A percentile compares a stretch with the other conserved stretches of the same genome.
phyloP scores from a whole-genome alignment of 345 rosid genomes.

The Boechera stricta region DNA sequence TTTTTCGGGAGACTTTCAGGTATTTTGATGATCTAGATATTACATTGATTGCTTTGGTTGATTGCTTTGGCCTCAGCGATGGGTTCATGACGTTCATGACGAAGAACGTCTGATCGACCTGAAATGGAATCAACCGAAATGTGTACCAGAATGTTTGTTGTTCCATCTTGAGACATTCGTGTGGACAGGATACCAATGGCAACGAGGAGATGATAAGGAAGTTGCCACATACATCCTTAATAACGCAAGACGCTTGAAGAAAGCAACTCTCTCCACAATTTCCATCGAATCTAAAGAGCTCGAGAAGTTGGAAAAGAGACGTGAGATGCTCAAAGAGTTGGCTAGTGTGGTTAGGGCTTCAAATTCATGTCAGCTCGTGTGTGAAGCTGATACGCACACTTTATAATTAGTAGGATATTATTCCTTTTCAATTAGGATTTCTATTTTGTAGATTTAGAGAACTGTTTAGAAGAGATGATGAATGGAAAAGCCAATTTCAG shows the following conservation, averaged over 20 bases:
- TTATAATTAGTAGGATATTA: no score
- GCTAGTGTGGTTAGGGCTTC: background rate
- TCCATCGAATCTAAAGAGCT: background rate
- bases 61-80: no score
- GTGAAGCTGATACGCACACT: no score
- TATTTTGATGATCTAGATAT: background rate
- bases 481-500: no score
- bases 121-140: background rate
- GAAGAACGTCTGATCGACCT: background rate
- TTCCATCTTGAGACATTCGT: constrained; percentile 13
- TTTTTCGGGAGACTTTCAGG: background rate
- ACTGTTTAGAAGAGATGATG: no score
- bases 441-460: no score
- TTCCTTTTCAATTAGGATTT: no score
- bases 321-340: constrained; percentile 1
- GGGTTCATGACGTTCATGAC: no score
- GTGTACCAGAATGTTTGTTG: constrained; percentile 28
- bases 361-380: background rate
- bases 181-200: constrained; percentile 2
- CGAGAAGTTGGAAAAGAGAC: background rate
- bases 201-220: constrained; percentile 17
- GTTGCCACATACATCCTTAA: constrained; percentile 17
- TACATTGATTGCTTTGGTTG: no score
- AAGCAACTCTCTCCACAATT: background rate
- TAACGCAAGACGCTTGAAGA: background rate